These are phyloP conservation scores for Penicillium rolfsii DNA, from an alignment of 2,329 filamentous ascomycete genomes.

Conservation along the genomic window DNA sequence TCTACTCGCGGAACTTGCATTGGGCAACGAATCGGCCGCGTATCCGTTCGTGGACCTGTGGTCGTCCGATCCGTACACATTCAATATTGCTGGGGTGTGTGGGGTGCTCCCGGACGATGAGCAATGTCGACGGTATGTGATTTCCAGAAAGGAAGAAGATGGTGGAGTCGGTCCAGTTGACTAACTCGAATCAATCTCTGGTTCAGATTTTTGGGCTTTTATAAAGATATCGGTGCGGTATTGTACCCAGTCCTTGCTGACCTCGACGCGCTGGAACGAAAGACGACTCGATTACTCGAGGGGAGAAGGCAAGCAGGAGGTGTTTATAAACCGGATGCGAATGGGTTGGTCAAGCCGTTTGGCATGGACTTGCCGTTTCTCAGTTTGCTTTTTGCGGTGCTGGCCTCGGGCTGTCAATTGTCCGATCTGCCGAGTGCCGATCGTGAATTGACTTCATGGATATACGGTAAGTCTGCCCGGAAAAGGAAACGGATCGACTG, in stretches of 20 bases:
- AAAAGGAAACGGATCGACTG: not conserved
- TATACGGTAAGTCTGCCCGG: conserved; percentile 54
- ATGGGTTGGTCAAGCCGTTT: conserved; percentile 58
- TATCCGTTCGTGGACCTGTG: conserved; percentile 66
- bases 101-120: conserved; percentile 59
- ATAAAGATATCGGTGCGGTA: conserved; percentile 59
- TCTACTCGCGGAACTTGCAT: conserved; percentile 60
- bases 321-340: conserved; percentile 47
- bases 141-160: too few relatives aligned
- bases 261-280: conserved; percentile 54
- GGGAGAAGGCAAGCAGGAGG: conserved; percentile 50
- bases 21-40: conserved; percentile 63
- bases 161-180: not conserved
- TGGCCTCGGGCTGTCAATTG: conserved; percentile 65
- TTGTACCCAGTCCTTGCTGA: conserved; percentile 62
- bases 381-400: conserved; percentile 62
- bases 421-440: conserved; percentile 60
- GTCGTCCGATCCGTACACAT: conserved; percentile 61
- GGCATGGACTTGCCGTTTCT: conserved; percentile 63
- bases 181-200: conserved; percentile 12
- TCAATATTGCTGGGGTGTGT: conserved; percentile 59
- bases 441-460: conserved; percentile 65
- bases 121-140: conserved; percentile 48
- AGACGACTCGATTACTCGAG: conserved; percentile 56
- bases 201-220: conserved; percentile 55